Conservation (phyloP, 2,329 filamentous ascomycete species). For the Penicillium brasilianum region DNA sequence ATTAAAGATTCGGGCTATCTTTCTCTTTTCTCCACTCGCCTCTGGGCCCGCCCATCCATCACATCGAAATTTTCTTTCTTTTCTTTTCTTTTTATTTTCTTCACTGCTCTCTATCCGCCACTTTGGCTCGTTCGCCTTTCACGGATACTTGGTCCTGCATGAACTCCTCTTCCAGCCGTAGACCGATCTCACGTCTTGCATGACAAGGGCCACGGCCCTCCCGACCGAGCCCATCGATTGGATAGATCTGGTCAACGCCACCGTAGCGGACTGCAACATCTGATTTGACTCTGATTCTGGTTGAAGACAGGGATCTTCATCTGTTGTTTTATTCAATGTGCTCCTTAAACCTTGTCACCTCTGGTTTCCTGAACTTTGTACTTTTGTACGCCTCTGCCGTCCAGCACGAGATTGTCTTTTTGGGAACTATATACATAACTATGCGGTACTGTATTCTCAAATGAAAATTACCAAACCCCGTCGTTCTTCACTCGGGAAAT, state of each 20-base stretch:
- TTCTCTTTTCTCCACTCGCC: background rate
- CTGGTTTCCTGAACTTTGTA: background rate
- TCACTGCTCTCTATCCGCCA: background rate
- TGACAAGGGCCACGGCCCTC: background rate
- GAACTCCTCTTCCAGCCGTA: constrained; percentile 17
- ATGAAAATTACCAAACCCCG: constrained; percentile 19
- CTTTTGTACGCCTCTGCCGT: background rate
- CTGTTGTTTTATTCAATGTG: background rate
- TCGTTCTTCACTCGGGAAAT: constrained; percentile 21
- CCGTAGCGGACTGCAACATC: constrained; percentile 1
- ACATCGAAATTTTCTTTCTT: background rate
- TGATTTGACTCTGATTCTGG: background rate
- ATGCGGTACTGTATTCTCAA: background rate
- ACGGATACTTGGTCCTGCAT: constrained; percentile 9
- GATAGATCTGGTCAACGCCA: constrained; percentile 2
- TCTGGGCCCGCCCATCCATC: background rate
- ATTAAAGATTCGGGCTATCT: background rate
- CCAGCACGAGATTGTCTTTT: background rate
- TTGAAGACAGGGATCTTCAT: background rate
- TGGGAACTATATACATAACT: background rate
- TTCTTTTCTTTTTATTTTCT: background rate
- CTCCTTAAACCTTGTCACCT: background rate
- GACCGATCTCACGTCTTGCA: constrained; percentile 9
- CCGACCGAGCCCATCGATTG: background rate
- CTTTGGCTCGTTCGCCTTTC: background rate